Percentiles rank a stretch among this genome's conserved stretches.
Conservation (phyloP, 2,329 filamentous ascomycete genomes). For the Stylonectria norvegica region DNA sequence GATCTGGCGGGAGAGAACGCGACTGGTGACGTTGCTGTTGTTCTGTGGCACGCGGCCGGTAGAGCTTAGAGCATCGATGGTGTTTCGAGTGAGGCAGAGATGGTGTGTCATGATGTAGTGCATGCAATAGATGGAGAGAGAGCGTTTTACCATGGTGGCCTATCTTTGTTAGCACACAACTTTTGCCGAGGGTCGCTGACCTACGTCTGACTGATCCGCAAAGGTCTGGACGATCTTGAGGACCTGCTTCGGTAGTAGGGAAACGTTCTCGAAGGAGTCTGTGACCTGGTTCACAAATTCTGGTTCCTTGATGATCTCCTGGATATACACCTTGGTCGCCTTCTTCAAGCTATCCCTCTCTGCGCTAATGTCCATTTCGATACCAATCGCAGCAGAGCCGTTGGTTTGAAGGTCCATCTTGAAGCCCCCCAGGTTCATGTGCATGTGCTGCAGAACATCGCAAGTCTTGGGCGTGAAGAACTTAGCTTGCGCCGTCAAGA, state of each 20-base stretch:
- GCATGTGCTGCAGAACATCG: slow-evolving; percentile 52
- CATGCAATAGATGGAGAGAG: slow-evolving; percentile 53
- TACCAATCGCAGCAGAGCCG: slow-evolving; percentile 47
- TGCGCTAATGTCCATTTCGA: slow-evolving; percentile 41
- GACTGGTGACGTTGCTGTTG: slow-evolving; percentile 46
- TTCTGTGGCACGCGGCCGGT: slow-evolving; percentile 44
- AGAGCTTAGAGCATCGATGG: slow-evolving; percentile 39
- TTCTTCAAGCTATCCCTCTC: slow-evolving; percentile 46
- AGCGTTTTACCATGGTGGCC: slow-evolving; percentile 50
- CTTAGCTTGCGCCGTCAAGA: slow-evolving; percentile 46
- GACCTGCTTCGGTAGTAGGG: slow-evolving; percentile 44
- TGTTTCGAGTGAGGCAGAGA: slow-evolving; percentile 47
- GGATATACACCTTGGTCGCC: slow-evolving; percentile 46
- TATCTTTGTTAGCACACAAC: slow-evolving; percentile 22
- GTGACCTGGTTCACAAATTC: slow-evolving; percentile 50
- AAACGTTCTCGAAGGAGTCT: slow-evolving; percentile 42
- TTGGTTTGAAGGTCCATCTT: slow-evolving; percentile 40
- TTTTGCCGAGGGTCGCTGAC: slow-evolving; percentile 15
- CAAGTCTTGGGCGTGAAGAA: slow-evolving; percentile 49
- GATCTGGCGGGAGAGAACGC: slow-evolving; percentile 54
- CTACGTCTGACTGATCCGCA: slow-evolving; percentile 43
- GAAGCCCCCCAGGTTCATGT: slow-evolving; percentile 37
- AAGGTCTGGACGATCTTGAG: slow-evolving; percentile 48
- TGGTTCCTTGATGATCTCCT: slow-evolving; percentile 47
- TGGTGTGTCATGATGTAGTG: slow-evolving; percentile 56